These are phyloP conservation scores for Ogataea polymorpha DNA, from an alignment of 805 yeast species.

Conservation along the genomic window DNA sequence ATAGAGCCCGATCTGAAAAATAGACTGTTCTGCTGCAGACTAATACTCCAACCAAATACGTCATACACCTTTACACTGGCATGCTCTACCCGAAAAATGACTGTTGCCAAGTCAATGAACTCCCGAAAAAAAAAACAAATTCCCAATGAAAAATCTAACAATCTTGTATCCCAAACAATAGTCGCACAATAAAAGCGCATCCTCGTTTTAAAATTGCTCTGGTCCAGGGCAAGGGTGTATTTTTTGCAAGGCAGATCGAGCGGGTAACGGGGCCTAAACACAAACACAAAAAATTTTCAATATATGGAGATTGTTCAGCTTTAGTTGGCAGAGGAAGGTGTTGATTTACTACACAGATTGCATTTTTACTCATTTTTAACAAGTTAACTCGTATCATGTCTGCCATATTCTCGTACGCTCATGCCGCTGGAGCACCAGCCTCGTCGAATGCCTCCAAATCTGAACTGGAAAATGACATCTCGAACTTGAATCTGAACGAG, in stretches of 20 bases:
- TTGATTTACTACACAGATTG: conserved; percentile 7
- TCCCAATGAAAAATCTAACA: background rate
- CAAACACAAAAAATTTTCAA: conserved; percentile 10
- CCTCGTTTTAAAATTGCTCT: background rate
- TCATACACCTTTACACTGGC: background rate
- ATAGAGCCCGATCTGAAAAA: background rate
- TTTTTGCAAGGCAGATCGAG: background rate
- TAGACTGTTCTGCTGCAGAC: conserved; percentile 2
- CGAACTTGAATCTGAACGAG: conserved; percentile 13
- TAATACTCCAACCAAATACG: background rate
- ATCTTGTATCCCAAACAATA: background rate
- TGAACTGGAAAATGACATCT: conserved; percentile 11
- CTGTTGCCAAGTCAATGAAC: background rate
- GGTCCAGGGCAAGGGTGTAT: background rate
- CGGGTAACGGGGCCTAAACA: conserved; percentile 8
- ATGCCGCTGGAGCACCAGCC: conserved; percentile 31
- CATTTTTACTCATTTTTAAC: conserved; percentile 3
- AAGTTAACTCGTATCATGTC: conserved; percentile 18
- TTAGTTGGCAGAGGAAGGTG: conserved; percentile 12
- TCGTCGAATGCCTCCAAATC: conserved; percentile 8
- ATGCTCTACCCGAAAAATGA: background rate
- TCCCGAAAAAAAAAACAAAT: background rate
- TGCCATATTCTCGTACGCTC: conserved; percentile 31
- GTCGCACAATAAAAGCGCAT: background rate
- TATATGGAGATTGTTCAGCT: conserved; percentile 12